Conservation (phyloP, 306 rosid species). For the Citrullus amarus region DNA sequence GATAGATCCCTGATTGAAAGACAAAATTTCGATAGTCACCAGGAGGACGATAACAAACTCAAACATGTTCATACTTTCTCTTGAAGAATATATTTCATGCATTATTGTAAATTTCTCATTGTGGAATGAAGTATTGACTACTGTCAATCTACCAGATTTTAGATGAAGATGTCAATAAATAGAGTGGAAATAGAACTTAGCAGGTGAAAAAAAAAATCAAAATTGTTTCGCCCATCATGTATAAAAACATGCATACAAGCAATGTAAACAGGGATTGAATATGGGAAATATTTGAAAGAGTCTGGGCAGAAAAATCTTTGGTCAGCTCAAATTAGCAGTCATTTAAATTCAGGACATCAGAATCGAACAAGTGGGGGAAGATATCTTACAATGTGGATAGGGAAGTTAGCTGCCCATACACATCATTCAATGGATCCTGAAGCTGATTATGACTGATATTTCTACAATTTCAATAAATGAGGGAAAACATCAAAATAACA, state of each 20-base stretch:
- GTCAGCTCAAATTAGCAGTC: neutral
- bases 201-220: neutral
- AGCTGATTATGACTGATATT: slow-evolving; percentile 79
- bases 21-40: slow-evolving; percentile 13
- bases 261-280: neutral
- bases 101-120: neutral
- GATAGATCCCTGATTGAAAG: slow-evolving; percentile 76
- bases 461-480: slow-evolving; percentile 33
- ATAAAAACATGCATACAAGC: neutral
- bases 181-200: neutral
- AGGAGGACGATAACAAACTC: neutral
- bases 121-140: neutral
- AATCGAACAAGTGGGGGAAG: slow-evolving; percentile 15
- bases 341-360: slow-evolving; percentile 4
- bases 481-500: neutral
- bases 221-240: neutral
- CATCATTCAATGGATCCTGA: slow-evolving; percentile 36
- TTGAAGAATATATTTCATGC: neutral
- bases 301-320: neutral
- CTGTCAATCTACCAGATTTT: neutral
- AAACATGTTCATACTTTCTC: neutral
- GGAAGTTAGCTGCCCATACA: slow-evolving; percentile 54
- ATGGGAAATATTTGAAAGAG: neutral
- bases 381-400: slow-evolving; percentile 68
- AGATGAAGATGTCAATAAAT: neutral